Percentiles rank a stretch among this genome's conserved stretches.
phyloP scores from a whole-genome alignment of 2,329 filamentous ascomycete species.

The Plenodomus lindquistii region DNA sequence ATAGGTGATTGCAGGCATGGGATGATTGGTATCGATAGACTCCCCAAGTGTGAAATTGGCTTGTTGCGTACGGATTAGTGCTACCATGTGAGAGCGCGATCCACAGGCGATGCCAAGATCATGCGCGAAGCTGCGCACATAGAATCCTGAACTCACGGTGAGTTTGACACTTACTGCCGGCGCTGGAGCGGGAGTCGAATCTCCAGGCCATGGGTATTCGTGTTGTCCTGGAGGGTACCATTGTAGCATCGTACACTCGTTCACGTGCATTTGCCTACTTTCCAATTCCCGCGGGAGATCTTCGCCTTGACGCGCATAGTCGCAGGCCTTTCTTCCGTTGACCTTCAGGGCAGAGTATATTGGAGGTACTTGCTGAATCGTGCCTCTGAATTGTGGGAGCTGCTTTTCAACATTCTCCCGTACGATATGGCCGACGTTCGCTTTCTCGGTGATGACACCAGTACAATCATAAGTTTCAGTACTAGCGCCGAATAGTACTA shows the following conservation, averaged over 20 bases:
- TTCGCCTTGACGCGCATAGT: conserved; percentile 30
- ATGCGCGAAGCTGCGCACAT: conserved; percentile 39
- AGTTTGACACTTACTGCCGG: conserved; percentile 28
- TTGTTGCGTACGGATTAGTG: conserved; percentile 30
- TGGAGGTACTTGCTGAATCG: conserved; percentile 30
- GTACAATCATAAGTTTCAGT: conserved; percentile 37
- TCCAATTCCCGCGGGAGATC: conserved; percentile 30
- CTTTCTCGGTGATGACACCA: conserved; percentile 18
- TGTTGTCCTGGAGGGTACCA: conserved; percentile 28
- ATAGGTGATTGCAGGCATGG: conserved; percentile 23
- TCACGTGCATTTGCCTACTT: conserved; percentile 30
- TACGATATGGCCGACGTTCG: conserved; percentile 20
- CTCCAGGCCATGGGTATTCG: conserved; percentile 14
- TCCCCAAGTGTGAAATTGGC: conserved; percentile 19
- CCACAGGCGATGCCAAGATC: conserved; percentile 33
- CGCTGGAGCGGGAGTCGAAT: conserved; percentile 8
- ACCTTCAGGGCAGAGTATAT: conserved; percentile 38
- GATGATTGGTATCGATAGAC: conserved; percentile 2
- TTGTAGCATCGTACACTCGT: conserved; percentile 32
- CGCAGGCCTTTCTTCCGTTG: conserved; percentile 34
- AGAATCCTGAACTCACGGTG: conserved; percentile 36
- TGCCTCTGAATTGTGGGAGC: conserved; percentile 24
- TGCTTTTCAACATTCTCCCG: conserved; percentile 20
- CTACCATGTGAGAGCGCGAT: conserved; percentile 28
- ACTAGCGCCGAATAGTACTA: conserved; percentile 32